These are phyloP conservation scores for Poronia punctata DNA, from an alignment of 495 filamentous ascomycete species.

Conservation along the genomic window DNA sequence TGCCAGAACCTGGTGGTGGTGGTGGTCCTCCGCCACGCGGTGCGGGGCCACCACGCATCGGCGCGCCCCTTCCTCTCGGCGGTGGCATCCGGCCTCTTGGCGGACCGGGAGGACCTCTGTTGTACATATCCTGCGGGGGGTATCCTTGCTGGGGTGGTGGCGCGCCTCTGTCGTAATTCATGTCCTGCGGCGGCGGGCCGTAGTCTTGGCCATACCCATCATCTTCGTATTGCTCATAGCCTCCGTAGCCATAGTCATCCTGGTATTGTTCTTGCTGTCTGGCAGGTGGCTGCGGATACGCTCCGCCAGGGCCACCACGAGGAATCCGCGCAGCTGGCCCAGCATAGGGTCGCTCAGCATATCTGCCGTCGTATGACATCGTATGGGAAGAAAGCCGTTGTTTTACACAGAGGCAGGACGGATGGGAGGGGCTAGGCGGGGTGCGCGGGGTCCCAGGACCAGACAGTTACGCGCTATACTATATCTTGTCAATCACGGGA, in stretches of 20 bases:
- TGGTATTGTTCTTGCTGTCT: conserved; percentile 45
- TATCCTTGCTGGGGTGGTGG: conserved; percentile 43
- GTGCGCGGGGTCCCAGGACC: too few relatives aligned
- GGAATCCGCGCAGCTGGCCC: conserved; percentile 37
- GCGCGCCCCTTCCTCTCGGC: conserved; percentile 35
- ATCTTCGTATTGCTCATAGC: conserved; percentile 41
- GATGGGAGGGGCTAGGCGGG: background rate
- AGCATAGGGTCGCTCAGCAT: conserved; percentile 41
- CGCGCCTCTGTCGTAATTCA: conserved; percentile 41
- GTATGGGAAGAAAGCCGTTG: conserved; percentile 1
- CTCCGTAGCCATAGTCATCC: conserved; percentile 44
- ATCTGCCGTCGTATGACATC: conserved; percentile 44
- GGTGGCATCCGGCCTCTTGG: conserved; percentile 33
- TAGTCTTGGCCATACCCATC: conserved; percentile 38
- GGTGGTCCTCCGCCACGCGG: conserved; percentile 19
- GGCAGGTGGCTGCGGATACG: conserved; percentile 41
- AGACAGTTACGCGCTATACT: too few relatives aligned
- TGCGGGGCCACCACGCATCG: conserved; percentile 33
- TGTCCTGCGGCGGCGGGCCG: conserved; percentile 35
- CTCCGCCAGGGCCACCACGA: conserved; percentile 18
- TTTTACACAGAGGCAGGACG: too few relatives aligned
- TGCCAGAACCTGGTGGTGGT: conserved; percentile 23
- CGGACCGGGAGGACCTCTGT: conserved; percentile 31
- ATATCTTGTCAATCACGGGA: too few relatives aligned
- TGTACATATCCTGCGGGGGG: conserved; percentile 45